Conservation (phyloP, 768 basidiomycete species). For the Mycena polygramma region DNA sequence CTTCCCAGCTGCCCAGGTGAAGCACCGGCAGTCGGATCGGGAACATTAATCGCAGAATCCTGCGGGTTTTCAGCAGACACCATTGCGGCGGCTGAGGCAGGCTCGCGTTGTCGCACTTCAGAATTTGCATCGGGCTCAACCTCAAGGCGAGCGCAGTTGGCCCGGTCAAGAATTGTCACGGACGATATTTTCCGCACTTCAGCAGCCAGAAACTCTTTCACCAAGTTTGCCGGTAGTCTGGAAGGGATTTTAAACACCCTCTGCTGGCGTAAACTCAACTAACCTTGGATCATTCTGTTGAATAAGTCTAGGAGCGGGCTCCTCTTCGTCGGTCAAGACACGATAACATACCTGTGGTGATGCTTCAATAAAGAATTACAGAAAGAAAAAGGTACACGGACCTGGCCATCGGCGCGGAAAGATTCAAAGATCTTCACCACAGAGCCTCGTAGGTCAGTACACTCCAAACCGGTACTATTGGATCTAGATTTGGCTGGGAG, state of each 20-base stretch:
- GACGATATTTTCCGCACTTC: neutral
- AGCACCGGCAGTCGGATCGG: too few species aligned
- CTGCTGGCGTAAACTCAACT: neutral
- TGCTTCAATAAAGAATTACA: too few species aligned
- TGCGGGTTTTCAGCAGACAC: too few species aligned
- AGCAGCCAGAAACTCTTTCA: neutral
- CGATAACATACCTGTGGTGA: neutral
- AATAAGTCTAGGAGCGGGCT: neutral
- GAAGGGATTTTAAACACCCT: neutral
- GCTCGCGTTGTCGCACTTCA: too few species aligned
- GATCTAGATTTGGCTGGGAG: neutral
- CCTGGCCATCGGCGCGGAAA: neutral
- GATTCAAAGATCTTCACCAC: neutral
- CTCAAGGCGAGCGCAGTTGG: neutral
- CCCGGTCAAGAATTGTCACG: neutral
- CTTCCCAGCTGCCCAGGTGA: too few species aligned
- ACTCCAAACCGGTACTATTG: neutral
- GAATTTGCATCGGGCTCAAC: neutral
- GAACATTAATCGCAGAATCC: too few species aligned
- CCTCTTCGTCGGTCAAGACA: neutral
- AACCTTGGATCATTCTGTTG: neutral
- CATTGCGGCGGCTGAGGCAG: too few species aligned
- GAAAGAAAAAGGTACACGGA: neutral
- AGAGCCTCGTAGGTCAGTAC: neutral
- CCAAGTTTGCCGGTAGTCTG: neutral